These are phyloP conservation scores for Aquilaria agallochum DNA, from an alignment of 441 rosid genomes.

Conservation along the genomic window DNA sequence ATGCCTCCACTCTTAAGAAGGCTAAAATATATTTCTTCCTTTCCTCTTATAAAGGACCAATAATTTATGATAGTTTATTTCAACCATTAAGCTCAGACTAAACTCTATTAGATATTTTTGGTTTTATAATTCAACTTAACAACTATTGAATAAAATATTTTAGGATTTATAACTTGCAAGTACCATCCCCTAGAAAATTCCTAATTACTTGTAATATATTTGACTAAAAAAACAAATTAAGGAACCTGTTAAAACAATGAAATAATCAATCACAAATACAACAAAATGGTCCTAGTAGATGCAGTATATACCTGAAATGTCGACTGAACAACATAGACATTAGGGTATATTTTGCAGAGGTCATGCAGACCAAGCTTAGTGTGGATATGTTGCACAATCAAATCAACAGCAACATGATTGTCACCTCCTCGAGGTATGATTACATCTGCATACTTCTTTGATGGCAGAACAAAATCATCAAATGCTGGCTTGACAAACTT, in stretches of 20 bases:
- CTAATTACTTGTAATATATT: no score
- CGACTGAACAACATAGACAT: slow-evolving; percentile 76
- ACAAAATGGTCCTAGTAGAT: neutral
- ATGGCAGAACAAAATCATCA: slow-evolving; percentile 94
- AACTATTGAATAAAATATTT: no score
- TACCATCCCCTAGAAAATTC: no score
- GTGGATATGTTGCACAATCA: slow-evolving; percentile 94
- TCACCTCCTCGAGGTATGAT: slow-evolving; percentile 98
- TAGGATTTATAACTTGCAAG: no score
- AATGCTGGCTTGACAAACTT: slow-evolving; percentile 99
- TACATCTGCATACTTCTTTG: slow-evolving; percentile 96
- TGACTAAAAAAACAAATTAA: neutral
- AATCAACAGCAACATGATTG: slow-evolving; percentile 95
- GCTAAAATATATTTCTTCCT: no score
- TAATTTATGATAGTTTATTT: no score
- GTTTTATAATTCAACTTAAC: no score
- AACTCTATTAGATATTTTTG: no score
- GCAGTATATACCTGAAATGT: slow-evolving; percentile 77
- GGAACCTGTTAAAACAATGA: neutral
- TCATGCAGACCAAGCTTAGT: slow-evolving; percentile 97
- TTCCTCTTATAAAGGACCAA: no score
- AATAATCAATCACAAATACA: neutral
- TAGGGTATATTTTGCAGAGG: slow-evolving; percentile 92
- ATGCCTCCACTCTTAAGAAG: no score
- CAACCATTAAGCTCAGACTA: no score